Base-by-base conservation (phyloP, 345 rosid species). In the Angophora floribunda region DNA sequence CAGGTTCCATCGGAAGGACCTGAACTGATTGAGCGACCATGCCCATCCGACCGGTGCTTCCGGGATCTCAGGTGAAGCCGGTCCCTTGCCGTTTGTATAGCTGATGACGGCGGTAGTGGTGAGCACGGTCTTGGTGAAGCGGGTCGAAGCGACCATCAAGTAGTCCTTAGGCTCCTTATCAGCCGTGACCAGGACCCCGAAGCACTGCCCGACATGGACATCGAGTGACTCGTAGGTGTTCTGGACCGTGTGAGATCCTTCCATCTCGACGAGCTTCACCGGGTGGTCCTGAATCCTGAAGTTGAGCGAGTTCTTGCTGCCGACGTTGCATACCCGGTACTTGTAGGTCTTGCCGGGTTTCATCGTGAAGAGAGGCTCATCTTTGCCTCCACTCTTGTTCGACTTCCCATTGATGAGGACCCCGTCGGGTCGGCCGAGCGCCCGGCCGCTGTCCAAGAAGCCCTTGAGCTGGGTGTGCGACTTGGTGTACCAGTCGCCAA, bases 21-120 rank as follows among this genome's bases (percentile, higher is more conserved):
- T 89, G 91, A 91, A 91, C 78, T 91, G 93, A 14, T 91, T 91
- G 47, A 91, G 89, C 9, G 93, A 91, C 93, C 93, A 91, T 7
- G 93, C 91, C 93, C 93, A 91, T 15, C 93, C 93, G 21, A 61
- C 88, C 2, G 93, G 93, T 19, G 91, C 90, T 78, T 88, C 86
- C 1, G 91, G 92, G 55, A 91, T 86, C 21, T 67, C 91, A 22
- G 88, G 89, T 7, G 91, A 91, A 13, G 92, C 90, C 13, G 88
- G 90, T 59, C 85, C 89, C 47, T 89, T 88, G 88, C 89, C 85
- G 22, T 87, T 79, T 19, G 87, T 53, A 61, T 91, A 91, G 30
- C 89, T 51, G 36, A 91, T 53, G 51, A 91, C 51, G 10, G 89
- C 92, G 21, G 89, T 89, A 28, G 85, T 85, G 26, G 89, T 87